A percentile compares a stretch with the other conserved stretches of the same genome.
Evolutionary conservation across 352 stramenopile genomes (phyloP).

Genomic region (Elongisporangium undulatum): DNA sequence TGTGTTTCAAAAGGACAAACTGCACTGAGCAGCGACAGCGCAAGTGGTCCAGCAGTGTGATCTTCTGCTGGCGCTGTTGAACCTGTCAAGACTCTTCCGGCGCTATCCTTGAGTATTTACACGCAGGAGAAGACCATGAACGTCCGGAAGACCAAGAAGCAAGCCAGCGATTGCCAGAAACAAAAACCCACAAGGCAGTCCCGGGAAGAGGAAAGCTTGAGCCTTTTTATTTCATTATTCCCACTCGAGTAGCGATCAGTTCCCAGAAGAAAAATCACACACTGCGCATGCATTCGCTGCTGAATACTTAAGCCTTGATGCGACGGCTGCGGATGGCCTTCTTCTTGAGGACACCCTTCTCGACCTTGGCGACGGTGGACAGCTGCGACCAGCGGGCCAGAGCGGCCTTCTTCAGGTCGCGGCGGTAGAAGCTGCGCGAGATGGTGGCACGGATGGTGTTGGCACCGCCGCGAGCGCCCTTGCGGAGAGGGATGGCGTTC

Average conservation of each 20-base stretch:
- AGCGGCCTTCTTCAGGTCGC: conserved; percentile 82
- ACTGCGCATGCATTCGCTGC: not conserved
- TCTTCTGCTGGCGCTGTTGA: no score
- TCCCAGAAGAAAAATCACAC: not conserved
- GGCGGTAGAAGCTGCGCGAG: conserved; percentile 86
- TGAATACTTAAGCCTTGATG: conserved; percentile 68
- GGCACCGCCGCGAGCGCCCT: conserved; percentile 74
- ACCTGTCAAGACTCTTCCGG: no score
- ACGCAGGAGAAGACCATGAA: no score
- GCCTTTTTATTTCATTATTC: not conserved
- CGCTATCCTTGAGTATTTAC: no score
- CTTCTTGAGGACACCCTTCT: conserved; percentile 86
- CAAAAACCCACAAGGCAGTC: not conserved
- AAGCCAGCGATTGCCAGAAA: no score
- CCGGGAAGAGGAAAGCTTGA: not conserved
- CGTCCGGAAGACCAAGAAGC: no score
- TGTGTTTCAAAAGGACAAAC: no score
- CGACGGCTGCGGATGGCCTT: conserved; percentile 80
- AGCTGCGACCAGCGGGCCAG: conserved; percentile 84
- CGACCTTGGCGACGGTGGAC: conserved; percentile 83
- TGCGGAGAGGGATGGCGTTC: conserved; percentile 77
- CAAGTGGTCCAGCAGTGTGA: no score
- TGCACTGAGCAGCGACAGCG: no score
- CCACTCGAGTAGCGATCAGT: not conserved
- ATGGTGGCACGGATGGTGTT: conserved; percentile 88